Percentiles rank a stretch among this genome's conserved stretches.
Evolutionary conservation across 306 rosid genomes (phyloP).

Genomic region (Astragalus membranaceus): DNA sequence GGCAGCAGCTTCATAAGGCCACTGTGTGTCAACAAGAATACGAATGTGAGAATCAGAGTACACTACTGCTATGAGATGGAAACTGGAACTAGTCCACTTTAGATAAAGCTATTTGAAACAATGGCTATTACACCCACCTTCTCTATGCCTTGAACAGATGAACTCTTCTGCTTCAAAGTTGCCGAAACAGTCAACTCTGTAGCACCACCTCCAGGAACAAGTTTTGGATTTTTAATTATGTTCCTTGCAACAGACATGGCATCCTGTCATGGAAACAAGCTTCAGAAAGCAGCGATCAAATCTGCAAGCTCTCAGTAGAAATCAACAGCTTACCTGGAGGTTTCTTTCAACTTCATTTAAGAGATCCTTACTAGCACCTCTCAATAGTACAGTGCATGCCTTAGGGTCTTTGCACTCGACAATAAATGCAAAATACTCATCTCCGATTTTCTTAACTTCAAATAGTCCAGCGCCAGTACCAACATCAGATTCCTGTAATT

Average conservation of each 20-base stretch:
- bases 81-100: neutral
- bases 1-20: slow-evolving; percentile 99
- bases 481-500: slow-evolving; percentile 79
- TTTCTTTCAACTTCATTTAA: slow-evolving; percentile 83
- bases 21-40: slow-evolving; percentile 39
- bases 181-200: slow-evolving; percentile 93
- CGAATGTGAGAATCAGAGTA: slow-evolving; percentile 8
- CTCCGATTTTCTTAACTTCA: slow-evolving; percentile 89
- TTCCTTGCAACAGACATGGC: slow-evolving; percentile 88
- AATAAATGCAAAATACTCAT: slow-evolving; percentile 67
- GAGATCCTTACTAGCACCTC: slow-evolving; percentile 90
- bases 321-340: slow-evolving; percentile 52
- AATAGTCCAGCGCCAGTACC: slow-evolving; percentile 88
- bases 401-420: slow-evolving; percentile 87
- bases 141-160: slow-evolving; percentile 89
- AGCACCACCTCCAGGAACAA: slow-evolving; percentile 93
- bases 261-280: slow-evolving; percentile 45
- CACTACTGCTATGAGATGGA: neutral
- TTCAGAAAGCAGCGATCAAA: slow-evolving; percentile 19
- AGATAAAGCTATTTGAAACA: neutral
- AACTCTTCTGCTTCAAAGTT: slow-evolving; percentile 81
- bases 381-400: slow-evolving; percentile 70
- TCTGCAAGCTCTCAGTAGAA: neutral
- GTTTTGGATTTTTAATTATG: slow-evolving; percentile 75
- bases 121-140: slow-evolving; percentile 41